Conservation (phyloP, 306 rosid species). For the Carpinus viminea region DNA sequence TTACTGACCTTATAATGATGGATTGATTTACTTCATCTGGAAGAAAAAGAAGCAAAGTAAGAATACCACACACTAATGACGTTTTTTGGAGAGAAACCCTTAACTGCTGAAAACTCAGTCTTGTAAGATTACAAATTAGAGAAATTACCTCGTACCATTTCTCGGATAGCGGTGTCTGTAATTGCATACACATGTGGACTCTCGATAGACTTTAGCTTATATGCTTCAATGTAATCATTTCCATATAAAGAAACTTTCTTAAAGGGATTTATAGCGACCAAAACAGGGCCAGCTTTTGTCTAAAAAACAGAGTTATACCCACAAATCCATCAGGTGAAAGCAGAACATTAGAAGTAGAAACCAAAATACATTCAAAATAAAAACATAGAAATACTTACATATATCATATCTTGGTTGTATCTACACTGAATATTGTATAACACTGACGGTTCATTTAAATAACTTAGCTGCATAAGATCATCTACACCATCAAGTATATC, state of each 20-base stretch:
- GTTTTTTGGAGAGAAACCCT: conserved; percentile 14
- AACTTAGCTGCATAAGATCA: conserved; percentile 99
- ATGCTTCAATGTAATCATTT: conserved; percentile 78
- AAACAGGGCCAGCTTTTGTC: conserved; percentile 99
- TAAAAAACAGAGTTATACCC: conserved; percentile 39
- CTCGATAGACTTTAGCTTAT: conserved; percentile 65
- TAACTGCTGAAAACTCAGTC: conserved; percentile 25
- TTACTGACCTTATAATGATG: conserved; percentile 88
- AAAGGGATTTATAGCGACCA: conserved; percentile 95
- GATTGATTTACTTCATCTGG: conserved; percentile 99
- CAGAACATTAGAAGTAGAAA: conserved; percentile 23
- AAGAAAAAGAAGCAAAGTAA: conserved; percentile 31
- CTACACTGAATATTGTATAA: conserved; percentile 84
- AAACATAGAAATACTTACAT: conserved; percentile 54
- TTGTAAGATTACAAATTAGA: conserved; percentile 9
- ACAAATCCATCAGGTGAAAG: conserved; percentile 17
- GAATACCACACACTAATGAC: conserved; percentile 30
- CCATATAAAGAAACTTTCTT: conserved; percentile 90
- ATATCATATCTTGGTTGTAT: conserved; percentile 86
- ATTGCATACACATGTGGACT: conserved; percentile 97
- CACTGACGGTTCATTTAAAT: conserved; percentile 93
- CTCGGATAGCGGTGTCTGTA: conserved; percentile 88
- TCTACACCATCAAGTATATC: conserved; percentile 97
- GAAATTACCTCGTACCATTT: conserved; percentile 82
- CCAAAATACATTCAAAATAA: conserved; percentile 8